Conservation (phyloP, 2,329 filamentous ascomycete genomes). For the Microascus cirrosus region DNA sequence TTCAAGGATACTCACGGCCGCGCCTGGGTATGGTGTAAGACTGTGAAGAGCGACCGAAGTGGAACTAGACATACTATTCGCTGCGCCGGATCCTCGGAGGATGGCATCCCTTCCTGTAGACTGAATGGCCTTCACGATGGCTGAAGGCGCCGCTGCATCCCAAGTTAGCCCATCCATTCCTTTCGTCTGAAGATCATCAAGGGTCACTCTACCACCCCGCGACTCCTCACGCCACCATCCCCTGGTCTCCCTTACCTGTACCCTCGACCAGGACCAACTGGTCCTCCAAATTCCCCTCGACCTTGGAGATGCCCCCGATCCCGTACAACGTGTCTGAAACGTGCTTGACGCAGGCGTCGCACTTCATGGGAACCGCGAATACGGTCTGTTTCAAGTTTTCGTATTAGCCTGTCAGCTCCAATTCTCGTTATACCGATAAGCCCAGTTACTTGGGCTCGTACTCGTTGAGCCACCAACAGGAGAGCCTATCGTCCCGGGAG, state of each 20-base stretch:
- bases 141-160: conserved; percentile 62
- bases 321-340: conserved; percentile 70
- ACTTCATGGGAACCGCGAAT: conserved; percentile 90
- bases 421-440: not conserved
- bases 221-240: not conserved
- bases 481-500: not conserved
- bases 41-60: not conserved
- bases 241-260: conserved; percentile 43
- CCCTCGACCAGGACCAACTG: conserved; percentile 80
- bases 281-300: conserved; percentile 70
- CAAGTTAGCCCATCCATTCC: not conserved
- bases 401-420: not conserved
- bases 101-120: conserved; percentile 88
- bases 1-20: conserved; percentile 92
- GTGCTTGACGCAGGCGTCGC: conserved; percentile 78
- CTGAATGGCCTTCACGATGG: conserved; percentile 82
- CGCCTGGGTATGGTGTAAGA: conserved; percentile 33
- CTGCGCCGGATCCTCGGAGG: conserved; percentile 73
- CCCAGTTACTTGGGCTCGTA: not conserved
- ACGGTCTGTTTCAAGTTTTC: conserved; percentile 51
- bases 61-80: conserved; percentile 56
- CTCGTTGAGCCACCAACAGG: not conserved
- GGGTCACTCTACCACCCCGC: too few species aligned
- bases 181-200: too few species aligned
- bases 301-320: conserved; percentile 68